A percentile compares a stretch with the other conserved stretches of the same genome.
These are phyloP conservation scores for Zygosaccharomyces pseudobailii DNA, from an alignment of 1,139 yeast species.

Conservation along the genomic window DNA sequence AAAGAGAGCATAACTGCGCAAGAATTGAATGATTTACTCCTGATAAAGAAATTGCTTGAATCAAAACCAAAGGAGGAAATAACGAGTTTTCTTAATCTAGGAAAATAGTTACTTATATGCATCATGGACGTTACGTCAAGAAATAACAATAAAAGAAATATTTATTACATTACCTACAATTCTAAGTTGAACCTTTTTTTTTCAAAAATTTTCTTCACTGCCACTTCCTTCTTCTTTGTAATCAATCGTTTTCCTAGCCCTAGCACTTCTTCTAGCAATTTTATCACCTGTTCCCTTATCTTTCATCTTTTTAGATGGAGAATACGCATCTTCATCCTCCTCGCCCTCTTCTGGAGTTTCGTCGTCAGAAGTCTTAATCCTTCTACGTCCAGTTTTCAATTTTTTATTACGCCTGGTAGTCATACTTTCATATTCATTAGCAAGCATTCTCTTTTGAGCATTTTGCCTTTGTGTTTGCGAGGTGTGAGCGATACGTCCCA, in stretches of 20 bases:
- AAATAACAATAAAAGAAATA: no score
- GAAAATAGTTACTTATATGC: background rate
- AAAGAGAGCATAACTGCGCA: constrained; percentile 21
- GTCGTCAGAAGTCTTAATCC: constrained; percentile 7
- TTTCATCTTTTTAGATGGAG: constrained; percentile 12
- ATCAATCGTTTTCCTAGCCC: constrained; percentile 39
- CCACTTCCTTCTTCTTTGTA: constrained; percentile 39
- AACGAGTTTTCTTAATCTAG: constrained; percentile 47
- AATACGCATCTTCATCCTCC: constrained; percentile 15
- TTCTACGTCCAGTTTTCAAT: constrained; percentile 9
- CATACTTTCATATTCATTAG: constrained; percentile 21
- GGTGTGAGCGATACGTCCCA: constrained; percentile 24
- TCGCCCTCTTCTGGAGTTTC: constrained; percentile 10
- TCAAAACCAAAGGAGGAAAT: constrained; percentile 67
- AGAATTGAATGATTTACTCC: constrained; percentile 50
- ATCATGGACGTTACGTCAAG: background rate
- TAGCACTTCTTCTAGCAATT: constrained; percentile 40
- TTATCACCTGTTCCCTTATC: constrained; percentile 23
- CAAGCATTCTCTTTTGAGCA: constrained; percentile 29
- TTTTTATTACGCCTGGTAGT: constrained; percentile 8
- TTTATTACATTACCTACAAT: no score
- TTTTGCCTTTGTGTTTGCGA: constrained; percentile 32
- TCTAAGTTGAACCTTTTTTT: background rate
- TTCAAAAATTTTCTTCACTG: constrained; percentile 27
- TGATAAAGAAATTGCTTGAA: constrained; percentile 57